Base-by-base conservation (phyloP, 495 filamentous ascomycete species). In the Xylaria castorea region DNA sequence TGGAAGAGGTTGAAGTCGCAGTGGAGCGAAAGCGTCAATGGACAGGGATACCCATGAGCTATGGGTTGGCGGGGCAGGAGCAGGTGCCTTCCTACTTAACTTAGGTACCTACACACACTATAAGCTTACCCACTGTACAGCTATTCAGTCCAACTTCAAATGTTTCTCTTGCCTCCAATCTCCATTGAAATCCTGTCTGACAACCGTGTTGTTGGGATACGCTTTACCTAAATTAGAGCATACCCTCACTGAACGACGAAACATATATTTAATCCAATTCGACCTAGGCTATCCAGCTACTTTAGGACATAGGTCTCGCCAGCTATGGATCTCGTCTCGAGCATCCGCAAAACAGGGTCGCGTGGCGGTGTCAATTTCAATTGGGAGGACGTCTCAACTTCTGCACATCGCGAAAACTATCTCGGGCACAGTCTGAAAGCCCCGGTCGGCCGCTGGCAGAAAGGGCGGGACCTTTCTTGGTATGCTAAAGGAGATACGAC, bases 401-500 rank as follows among this genome's bases (percentile, higher is more conserved):
- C 94, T 50, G 82, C 87, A 51, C 94, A 98, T 76, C 93, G 96
- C 75, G 95, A 99, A 79, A 98, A 99, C 81, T 99, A 99, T 81
- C 91, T 99, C 0, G 96, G 97, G 53, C 96, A 99, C 81, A 97
- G 93, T 30, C 79, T 99, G 65, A 99, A 97, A 90, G 96, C 96
- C 77, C 91, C 96, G 0, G 97, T 98, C 14, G 96, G 96, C 14
- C 93, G 96, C 63, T 99, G 97, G 96, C 94, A 97, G 75, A 92
- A 96, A 74, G 89, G 89, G n/a, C 89, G 88, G 69, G 95, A 99
- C 75, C 84, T 98, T 7, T 85, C 80, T 51, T 98, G 96, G 96
- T 98, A 98, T 75, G 90, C 95, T 4, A 95, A 93, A 79, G 85
- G 84, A 18, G 89, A 93, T 27, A 75, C 80, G 25, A 77, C 81